Evolutionary conservation across 345 rosid species (phyloP).

Genomic region (Lepidium aucheri): DNA sequence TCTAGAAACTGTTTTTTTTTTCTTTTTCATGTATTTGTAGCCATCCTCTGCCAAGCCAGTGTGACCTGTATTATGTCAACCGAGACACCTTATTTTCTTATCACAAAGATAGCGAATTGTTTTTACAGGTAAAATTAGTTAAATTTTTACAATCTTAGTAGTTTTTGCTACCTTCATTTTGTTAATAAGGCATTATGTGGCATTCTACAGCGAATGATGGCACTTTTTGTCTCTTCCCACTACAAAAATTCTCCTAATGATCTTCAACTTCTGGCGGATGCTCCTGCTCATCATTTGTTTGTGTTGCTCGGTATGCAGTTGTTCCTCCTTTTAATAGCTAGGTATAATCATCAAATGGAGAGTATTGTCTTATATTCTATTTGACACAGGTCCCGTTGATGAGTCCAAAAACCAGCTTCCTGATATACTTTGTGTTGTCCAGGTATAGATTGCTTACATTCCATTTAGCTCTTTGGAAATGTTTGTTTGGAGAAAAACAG

Average conservation of each 20-base stretch:
- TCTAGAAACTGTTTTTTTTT: neutral
- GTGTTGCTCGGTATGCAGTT: constrained; percentile 65
- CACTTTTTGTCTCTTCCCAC: constrained; percentile 93
- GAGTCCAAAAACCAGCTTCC: constrained; percentile 89
- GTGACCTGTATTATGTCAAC: constrained; percentile 91
- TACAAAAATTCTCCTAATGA: constrained; percentile 99
- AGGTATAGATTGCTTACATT: constrained; percentile 40
- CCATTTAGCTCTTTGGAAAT: neutral
- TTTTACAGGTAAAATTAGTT: constrained; percentile 53
- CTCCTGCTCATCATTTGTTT: constrained; percentile 97
- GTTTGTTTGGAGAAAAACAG: neutral
- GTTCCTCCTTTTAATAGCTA: constrained; percentile 4
- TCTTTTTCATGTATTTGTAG: constrained; percentile 24
- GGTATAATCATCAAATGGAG: neutral
- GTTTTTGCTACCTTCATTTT: neutral
- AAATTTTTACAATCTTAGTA: neutral
- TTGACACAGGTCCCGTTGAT: constrained; percentile 84
- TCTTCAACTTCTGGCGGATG: constrained; percentile 94
- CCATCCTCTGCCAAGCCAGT: constrained; percentile 78
- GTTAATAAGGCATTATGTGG: constrained; percentile 14
- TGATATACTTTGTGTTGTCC: constrained; percentile 88
- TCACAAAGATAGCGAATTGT: constrained; percentile 89
- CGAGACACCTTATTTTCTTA: constrained; percentile 90
- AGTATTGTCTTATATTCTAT: constrained; percentile 4
- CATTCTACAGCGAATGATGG: constrained; percentile 88